phyloP scores from a whole-genome alignment of 2,329 filamentous ascomycete species.

The Cladosporium halotolerans region DNA sequence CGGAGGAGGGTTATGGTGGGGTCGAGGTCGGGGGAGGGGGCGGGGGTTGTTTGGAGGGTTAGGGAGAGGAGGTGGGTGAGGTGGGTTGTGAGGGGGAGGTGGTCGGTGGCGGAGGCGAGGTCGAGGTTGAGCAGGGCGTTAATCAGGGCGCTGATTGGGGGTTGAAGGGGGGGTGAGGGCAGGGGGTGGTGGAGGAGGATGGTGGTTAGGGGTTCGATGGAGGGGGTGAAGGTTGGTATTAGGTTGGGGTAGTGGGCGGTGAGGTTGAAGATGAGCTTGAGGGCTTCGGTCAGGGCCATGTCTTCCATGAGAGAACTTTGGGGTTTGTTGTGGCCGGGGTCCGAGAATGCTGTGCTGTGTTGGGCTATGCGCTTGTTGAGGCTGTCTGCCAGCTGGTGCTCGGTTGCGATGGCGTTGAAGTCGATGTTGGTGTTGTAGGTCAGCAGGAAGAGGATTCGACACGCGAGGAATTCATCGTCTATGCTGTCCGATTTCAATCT shows the following conservation, averaged over 20 bases:
- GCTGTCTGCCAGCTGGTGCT: slow-evolving; percentile 60
- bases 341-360: slow-evolving; percentile 33
- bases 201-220: slow-evolving; percentile 63
- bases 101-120: slow-evolving; percentile 1
- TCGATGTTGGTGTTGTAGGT: slow-evolving; percentile 71
- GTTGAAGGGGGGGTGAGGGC: slow-evolving; percentile 61
- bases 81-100: slow-evolving; percentile 53
- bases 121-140: slow-evolving; percentile 73
- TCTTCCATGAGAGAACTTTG: slow-evolving; percentile 55
- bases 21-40: slow-evolving; percentile 66
- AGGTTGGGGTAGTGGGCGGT: slow-evolving; percentile 66
- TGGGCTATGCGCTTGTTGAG: slow-evolving; percentile 58
- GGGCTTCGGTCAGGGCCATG: slow-evolving; percentile 74
- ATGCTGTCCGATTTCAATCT: slow-evolving; percentile 63
- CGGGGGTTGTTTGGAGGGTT: slow-evolving; percentile 36
- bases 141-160: slow-evolving; percentile 64
- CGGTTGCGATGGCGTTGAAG: slow-evolving; percentile 57
- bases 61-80: slow-evolving; percentile 55
- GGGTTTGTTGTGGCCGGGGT: slow-evolving; percentile 27
- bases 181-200: slow-evolving; percentile 60
- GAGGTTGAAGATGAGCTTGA: slow-evolving; percentile 86
- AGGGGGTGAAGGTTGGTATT: slow-evolving; percentile 55
- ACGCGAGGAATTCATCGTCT: slow-evolving; percentile 80
- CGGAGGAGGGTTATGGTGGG: slow-evolving; percentile 58
- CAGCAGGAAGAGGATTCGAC: slow-evolving; percentile 70